Base-by-base conservation (phyloP, 768 basidiomycete species). In the Lentinula aciculospora region DNA sequence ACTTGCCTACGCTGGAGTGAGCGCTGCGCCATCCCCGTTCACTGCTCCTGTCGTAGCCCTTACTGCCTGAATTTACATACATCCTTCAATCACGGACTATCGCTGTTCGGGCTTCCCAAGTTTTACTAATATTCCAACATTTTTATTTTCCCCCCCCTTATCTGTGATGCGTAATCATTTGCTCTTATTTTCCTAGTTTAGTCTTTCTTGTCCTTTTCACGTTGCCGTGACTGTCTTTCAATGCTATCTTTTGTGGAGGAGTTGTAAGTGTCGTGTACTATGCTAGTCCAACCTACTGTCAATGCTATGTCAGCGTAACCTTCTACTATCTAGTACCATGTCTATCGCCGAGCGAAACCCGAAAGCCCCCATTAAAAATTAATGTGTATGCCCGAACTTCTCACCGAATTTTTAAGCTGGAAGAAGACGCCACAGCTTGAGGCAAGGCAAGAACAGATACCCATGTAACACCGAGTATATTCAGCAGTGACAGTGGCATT, bases 1-100 rank as follows among this genome's bases (percentile, higher is more conserved):
- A 66, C 74, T 83, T 28, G 79, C 81, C 51, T 68, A 55, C 51
- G 19, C 69, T 47, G 70, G 73, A 53, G 61, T 66, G 39, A 68
- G 69, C 53, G 63, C 71, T 44, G 66, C 72, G 12, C 69, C 76
- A 5, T 72, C 70, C 36, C 70, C 72, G 4, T 68, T 74, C 58
- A 59, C 71, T 19, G 64, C 69, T 27, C 69, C 68, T 39, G 67
- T 73, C 28, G 62, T 73, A 31, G 72, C 72, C 47, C 66, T 72
- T 25, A 37, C 31, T 21, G 25, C 37, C 27, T 49, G 47, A 53
- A 29, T 15, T n/a, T 17, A 2, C 29, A 29, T 49, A 21, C 1
- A 7, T 9, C 28, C 32, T 50, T 44, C 19, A 44, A 23, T 44
- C 21, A 21, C 42, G 46, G 46, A 31, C 5, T 48, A 48, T 1